Base-by-base conservation (phyloP, 2,329 filamentous ascomycete genomes). In the Ophiostoma australiae region DNA sequence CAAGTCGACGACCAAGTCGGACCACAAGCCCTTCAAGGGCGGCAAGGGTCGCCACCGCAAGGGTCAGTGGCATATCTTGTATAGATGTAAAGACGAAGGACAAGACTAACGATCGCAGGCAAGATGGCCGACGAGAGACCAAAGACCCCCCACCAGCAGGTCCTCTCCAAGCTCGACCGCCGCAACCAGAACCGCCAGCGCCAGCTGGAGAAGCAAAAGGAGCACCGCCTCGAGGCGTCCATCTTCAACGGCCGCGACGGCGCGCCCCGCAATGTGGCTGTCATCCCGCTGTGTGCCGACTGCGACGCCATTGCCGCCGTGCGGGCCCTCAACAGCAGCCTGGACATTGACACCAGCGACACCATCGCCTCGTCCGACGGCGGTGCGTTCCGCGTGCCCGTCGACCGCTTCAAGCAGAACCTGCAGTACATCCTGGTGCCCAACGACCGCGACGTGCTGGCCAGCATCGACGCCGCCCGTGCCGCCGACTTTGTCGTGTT, bases 81-180 rank as follows among this genome's bases (percentile, higher is more conserved):
- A 5, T 20, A 27, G 8, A 52, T 23, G 66, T 15, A 69, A n/a
- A 35, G 39, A 37, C 4, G 33, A 4, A 27, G 7, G 17, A 11
- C 39, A 3, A 10, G 37, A 23, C 31, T 66, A 37, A 37, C 15
- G 23, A 4, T 48, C 72, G 52, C 73, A 95, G 92, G 94, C 78
- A 95, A 95, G 80, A 86, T 94, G 68, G 90, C 85, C 70, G 83
- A 87, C 77, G 91, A 97, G 78, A 88, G 86, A 76, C 89, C 94
- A 77, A 96, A 92, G 80, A 97, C 94, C 20, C 92, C 92, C 70
- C 93, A 97, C 80, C 95, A 99, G 80, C 93, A 97, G 82, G 88
- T 97, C 82, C 94, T 97, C 92, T 97, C 93, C 72, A 99, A 98
- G 82, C 87, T 99, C 79, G 93, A 97, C 81, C 91, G 95, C 72